Evolutionary conservation across 2,329 filamentous ascomycete genomes (phyloP).

Genomic region (Talaromyces piceae): DNA sequence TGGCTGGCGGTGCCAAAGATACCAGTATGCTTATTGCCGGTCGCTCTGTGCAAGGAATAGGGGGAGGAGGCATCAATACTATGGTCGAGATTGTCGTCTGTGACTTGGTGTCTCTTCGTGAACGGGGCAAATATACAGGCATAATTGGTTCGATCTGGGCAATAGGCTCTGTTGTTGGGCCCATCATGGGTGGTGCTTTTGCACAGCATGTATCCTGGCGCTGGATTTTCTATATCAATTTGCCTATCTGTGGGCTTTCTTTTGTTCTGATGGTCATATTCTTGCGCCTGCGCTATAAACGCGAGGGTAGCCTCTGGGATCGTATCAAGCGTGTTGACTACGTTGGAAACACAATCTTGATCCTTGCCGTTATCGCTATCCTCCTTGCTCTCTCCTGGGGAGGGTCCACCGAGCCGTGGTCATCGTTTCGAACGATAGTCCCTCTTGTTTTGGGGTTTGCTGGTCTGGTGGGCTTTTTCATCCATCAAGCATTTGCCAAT

Average conservation of each 20-base stretch:
- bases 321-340: too few species aligned
- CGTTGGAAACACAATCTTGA: slow-evolving; percentile 21
- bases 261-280: neutral
- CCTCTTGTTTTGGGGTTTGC: slow-evolving; percentile 20
- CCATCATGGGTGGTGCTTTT: slow-evolving; percentile 27
- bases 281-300: too few species aligned
- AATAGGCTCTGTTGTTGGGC: slow-evolving; percentile 23
- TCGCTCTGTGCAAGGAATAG: slow-evolving; percentile 41
- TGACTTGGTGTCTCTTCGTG: slow-evolving; percentile 43
- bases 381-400: slow-evolving; percentile 24
- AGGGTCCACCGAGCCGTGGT: slow-evolving; percentile 23
- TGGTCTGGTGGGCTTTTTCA: slow-evolving; percentile 17
- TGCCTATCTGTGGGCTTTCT: slow-evolving; percentile 36
- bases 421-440: slow-evolving; percentile 19
- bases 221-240: slow-evolving; percentile 48
- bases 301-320: too few species aligned
- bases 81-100: slow-evolving; percentile 43
- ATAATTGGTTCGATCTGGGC: slow-evolving; percentile 41
- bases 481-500: slow-evolving; percentile 10
- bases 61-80: slow-evolving; percentile 42
- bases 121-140: slow-evolving; percentile 39
- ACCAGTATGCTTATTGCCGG: slow-evolving; percentile 44
- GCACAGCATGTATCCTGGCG: slow-evolving; percentile 36
- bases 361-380: slow-evolving; percentile 19
- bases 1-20: slow-evolving; percentile 40